phyloP scores from a whole-genome alignment of 441 rosid species.

The Adansonia grandidieri region DNA sequence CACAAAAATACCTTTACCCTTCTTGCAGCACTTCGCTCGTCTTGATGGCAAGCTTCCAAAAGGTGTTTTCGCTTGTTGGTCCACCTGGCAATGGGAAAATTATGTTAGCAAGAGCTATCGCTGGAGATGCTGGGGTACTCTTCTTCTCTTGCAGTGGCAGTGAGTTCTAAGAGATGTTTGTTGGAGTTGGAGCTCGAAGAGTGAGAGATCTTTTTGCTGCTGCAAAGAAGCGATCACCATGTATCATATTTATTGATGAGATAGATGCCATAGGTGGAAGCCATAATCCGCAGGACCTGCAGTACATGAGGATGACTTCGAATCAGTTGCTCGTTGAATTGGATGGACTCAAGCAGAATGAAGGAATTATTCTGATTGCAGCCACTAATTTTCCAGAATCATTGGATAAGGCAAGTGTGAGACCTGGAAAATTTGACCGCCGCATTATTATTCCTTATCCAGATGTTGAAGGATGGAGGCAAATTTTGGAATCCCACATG shows the following conservation, averaged over 20 bases:
- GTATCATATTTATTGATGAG: slow-evolving; percentile 92
- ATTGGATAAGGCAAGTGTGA: slow-evolving; percentile 87
- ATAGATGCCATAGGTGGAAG: slow-evolving; percentile 97
- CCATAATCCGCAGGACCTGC: slow-evolving; percentile 87
- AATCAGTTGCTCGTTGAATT: slow-evolving; percentile 91
- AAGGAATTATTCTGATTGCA: slow-evolving; percentile 91
- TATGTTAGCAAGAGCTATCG: slow-evolving; percentile 96
- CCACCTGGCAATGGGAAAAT: slow-evolving; percentile 99
- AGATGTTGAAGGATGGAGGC: slow-evolving; percentile 90
- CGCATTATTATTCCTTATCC: slow-evolving; percentile 93
- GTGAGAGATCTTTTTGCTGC: slow-evolving; percentile 95
- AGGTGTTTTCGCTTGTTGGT: slow-evolving; percentile 90
- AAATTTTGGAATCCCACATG: slow-evolving; percentile 93
- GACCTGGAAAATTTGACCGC: slow-evolving; percentile 98
- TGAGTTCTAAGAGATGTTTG: slow-evolving; percentile 98
- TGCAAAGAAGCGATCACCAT: slow-evolving; percentile 91
- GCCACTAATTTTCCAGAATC: slow-evolving; percentile 97
- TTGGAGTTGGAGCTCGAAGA: slow-evolving; percentile 97
- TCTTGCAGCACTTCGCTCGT: slow-evolving; percentile 85
- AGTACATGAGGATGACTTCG: slow-evolving; percentile 94
- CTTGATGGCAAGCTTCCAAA: slow-evolving; percentile 98
- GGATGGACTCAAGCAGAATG: slow-evolving; percentile 97
- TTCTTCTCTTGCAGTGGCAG: slow-evolving; percentile 99
- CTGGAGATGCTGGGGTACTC: slow-evolving; percentile 99
- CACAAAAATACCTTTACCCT: slow-evolving; percentile 11